phyloP scores from a whole-genome alignment of 2,329 filamentous ascomycete genomes.

The Botrytis cinerea region DNA sequence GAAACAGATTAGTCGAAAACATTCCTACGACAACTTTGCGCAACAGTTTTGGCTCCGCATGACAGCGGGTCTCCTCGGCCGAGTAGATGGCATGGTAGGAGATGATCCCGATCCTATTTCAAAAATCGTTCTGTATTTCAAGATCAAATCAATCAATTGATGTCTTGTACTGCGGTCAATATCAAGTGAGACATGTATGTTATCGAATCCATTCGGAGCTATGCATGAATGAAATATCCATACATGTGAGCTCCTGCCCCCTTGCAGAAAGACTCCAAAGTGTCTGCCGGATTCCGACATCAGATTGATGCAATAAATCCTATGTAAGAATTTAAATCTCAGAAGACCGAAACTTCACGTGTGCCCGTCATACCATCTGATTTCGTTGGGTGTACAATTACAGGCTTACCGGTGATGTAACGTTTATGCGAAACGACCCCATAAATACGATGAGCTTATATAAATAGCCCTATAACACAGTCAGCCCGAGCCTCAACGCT shows the following conservation, averaged over 20 bases:
- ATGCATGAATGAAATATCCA: background rate
- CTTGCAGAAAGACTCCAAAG: background rate
- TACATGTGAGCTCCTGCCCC: background rate
- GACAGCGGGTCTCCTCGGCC: background rate
- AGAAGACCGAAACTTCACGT: background rate
- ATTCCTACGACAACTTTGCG: background rate
- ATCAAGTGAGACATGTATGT: background rate
- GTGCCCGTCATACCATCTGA: background rate
- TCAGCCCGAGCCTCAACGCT: background rate
- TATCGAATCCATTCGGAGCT: background rate
- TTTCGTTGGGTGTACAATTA: background rate
- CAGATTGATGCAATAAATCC: background rate
- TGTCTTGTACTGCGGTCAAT: background rate
- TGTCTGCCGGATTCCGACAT: background rate
- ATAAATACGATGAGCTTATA: background rate
- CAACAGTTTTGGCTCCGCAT: background rate
- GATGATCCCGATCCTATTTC: background rate
- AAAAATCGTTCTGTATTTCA: accelerated
- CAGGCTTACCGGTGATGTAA: background rate
- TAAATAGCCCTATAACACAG: background rate
- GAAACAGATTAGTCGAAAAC: background rate
- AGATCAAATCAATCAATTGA: background rate
- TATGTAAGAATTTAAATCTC: background rate
- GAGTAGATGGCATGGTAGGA: no score
- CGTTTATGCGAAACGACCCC: background rate